A percentile compares a stretch with the other conserved stretches of the same genome.
phyloP scores from a whole-genome alignment of 2,329 filamentous ascomycete genomes.

The Rosellinia necatrix region DNA sequence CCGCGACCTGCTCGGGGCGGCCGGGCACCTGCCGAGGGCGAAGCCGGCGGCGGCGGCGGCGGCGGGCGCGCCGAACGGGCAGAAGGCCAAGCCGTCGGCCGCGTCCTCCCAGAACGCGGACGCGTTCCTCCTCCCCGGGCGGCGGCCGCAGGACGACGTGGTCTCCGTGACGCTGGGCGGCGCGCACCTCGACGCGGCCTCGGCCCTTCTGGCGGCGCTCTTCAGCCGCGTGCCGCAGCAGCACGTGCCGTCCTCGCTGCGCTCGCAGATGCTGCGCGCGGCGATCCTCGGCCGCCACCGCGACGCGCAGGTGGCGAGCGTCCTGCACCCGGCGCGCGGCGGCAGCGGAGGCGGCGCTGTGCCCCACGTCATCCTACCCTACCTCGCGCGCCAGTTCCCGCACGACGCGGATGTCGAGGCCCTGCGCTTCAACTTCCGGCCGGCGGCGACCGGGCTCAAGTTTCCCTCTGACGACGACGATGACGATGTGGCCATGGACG shows the following conservation, averaged over 20 bases:
- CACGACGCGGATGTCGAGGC: conserved; percentile 71
- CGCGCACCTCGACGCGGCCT: conserved; percentile 61
- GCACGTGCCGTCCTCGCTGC: conserved; percentile 70
- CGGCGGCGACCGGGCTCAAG: conserved; percentile 39
- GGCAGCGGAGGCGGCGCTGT: conserved; percentile 66
- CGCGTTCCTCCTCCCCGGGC: conserved; percentile 66
- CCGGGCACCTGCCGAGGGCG: conserved; percentile 52
- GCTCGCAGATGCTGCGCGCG: conserved; percentile 79
- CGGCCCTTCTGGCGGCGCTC: conserved; percentile 63
- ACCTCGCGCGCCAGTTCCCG: conserved; percentile 70
- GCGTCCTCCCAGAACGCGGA: conserved; percentile 68
- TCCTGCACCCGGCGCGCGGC: conserved; percentile 75
- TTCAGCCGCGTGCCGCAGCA: conserved; percentile 68
- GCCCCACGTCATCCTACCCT: conserved; percentile 77
- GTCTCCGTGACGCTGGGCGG: conserved; percentile 44
- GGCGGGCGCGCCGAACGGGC: conserved; percentile 43
- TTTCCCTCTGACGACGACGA: conserved; percentile 39
- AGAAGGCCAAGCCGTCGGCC: conserved; percentile 49
- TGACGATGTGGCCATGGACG: conserved; percentile 42
- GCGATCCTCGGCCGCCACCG: conserved; percentile 73
- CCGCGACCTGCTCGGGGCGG: conserved; percentile 68
- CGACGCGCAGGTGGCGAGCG: conserved; percentile 77
- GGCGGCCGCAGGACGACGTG: conserved; percentile 42
- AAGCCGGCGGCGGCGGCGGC: conserved; percentile 39
- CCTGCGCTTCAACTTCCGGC: conserved; percentile 64